These are phyloP conservation scores for Oxyria digyna DNA, from an alignment of 148 eudicot species.

Conservation along the genomic window DNA sequence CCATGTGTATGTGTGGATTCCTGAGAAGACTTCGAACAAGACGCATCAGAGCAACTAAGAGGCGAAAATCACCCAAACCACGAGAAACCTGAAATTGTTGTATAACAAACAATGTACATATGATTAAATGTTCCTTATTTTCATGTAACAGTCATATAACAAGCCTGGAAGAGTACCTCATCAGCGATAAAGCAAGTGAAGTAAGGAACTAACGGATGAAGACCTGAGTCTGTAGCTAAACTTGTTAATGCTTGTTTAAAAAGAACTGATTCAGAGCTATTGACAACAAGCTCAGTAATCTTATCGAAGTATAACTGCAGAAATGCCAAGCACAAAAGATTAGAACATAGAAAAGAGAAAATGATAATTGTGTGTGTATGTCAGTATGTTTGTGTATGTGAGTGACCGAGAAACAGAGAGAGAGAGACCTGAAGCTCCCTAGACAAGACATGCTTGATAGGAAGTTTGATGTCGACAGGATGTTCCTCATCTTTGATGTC, in stretches of 20 bases:
- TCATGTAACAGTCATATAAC: neutral
- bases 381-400: neutral
- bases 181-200: slow-evolving; percentile 59
- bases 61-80: slow-evolving; percentile 47
- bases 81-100: slow-evolving; percentile 46
- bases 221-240: slow-evolving; percentile 70
- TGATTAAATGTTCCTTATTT: neutral
- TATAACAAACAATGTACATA: neutral
- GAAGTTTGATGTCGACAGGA: slow-evolving; percentile 58
- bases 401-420: neutral
- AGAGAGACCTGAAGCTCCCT: slow-evolving; percentile 61
- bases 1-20: slow-evolving; percentile 65
- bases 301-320: slow-evolving; percentile 60
- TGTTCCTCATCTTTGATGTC: slow-evolving; percentile 41
- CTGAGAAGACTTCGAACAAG: slow-evolving; percentile 59
- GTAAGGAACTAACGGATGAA: slow-evolving; percentile 69
- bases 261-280: slow-evolving; percentile 44
- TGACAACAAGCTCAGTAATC: slow-evolving; percentile 51
- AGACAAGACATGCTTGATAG: slow-evolving; percentile 59
- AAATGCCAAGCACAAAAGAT: neutral
- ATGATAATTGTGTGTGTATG: neutral
- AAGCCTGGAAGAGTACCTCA: slow-evolving; percentile 33
- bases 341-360: neutral
- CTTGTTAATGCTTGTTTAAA: slow-evolving; percentile 69
- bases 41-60: slow-evolving; percentile 71